Percentiles rank a stretch among this genome's conserved stretches.
These are phyloP conservation scores for Corymbia maculata DNA, from an alignment of 345 rosid species.

Conservation along the genomic window DNA sequence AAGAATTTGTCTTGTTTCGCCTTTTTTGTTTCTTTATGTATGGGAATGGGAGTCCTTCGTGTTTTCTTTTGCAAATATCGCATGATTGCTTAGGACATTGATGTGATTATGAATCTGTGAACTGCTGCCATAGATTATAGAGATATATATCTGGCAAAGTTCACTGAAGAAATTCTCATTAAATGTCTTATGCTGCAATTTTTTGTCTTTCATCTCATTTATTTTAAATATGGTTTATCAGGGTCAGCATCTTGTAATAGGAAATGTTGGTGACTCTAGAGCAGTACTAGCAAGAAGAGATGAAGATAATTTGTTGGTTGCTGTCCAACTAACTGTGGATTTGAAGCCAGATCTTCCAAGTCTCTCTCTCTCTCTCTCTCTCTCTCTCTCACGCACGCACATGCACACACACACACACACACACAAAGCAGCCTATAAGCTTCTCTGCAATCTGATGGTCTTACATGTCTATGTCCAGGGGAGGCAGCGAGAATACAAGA, in stretches of 20 bases:
- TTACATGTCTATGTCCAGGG: constrained; percentile 24
- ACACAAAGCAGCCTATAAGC: neutral
- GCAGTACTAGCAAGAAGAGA: constrained; percentile 81
- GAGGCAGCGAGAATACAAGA: constrained; percentile 93
- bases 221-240: constrained; percentile 13
- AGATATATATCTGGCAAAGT: neutral
- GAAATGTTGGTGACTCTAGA: constrained; percentile 91
- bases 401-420: neutral
- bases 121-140: neutral
- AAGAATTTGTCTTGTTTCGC: neutral
- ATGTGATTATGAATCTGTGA: neutral
- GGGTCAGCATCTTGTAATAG: constrained; percentile 77
- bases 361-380: constrained; percentile 18
- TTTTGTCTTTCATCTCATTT: neutral
- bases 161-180: neutral
- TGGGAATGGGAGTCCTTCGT: neutral
- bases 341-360: constrained; percentile 97
- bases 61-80: neutral
- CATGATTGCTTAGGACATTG: neutral
- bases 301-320: constrained; percentile 49
- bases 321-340: constrained; percentile 80
- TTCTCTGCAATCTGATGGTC: neutral
- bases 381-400: neutral
- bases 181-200: neutral
- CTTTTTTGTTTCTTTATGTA: neutral